Conservation (phyloP, 129 eudicot genomes). For the Logfia minima region DNA sequence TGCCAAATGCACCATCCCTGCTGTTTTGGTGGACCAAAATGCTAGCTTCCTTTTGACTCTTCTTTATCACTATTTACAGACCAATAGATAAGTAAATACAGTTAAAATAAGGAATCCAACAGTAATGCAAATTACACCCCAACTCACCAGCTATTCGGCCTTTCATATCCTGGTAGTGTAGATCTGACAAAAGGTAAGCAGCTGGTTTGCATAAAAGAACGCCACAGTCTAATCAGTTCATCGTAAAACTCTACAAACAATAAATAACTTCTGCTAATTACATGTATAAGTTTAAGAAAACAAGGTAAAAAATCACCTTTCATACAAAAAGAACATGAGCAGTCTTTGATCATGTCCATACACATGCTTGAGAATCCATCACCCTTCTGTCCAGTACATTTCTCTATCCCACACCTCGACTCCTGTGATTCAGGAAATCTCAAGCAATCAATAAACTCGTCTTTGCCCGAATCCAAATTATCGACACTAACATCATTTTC, state of each 20-base stretch:
- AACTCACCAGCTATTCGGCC: conserved; percentile 77
- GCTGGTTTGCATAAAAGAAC: conserved; percentile 50
- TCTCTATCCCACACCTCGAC: conserved; percentile 56
- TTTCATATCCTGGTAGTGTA: conserved; percentile 82
- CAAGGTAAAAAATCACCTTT: conserved; percentile 53
- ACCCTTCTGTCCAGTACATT: conserved; percentile 45
- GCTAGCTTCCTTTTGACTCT: conserved; percentile 88
- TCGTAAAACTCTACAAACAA: conserved; percentile 1
- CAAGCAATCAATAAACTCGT: conserved; percentile 44
- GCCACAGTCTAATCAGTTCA: conserved; percentile 27
- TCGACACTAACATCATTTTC: conserved; percentile 42
- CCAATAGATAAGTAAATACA: neutral
- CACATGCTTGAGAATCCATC: conserved; percentile 42
- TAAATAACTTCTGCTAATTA: neutral
- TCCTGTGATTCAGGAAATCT: conserved; percentile 65
- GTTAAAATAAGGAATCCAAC: neutral
- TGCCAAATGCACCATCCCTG: conserved; percentile 39
- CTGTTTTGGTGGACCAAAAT: conserved; percentile 54
- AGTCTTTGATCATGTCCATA: conserved; percentile 53
- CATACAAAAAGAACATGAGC: conserved; percentile 84
- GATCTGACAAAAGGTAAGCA: conserved; percentile 87
- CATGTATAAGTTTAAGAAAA: neutral
- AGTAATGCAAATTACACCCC: conserved; percentile 5
- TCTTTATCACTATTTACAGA: conserved; percentile 45
- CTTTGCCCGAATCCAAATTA: conserved; percentile 34